phyloP scores from a whole-genome alignment of 805 yeast genomes.

The Zygotorulaspora florentina region DNA sequence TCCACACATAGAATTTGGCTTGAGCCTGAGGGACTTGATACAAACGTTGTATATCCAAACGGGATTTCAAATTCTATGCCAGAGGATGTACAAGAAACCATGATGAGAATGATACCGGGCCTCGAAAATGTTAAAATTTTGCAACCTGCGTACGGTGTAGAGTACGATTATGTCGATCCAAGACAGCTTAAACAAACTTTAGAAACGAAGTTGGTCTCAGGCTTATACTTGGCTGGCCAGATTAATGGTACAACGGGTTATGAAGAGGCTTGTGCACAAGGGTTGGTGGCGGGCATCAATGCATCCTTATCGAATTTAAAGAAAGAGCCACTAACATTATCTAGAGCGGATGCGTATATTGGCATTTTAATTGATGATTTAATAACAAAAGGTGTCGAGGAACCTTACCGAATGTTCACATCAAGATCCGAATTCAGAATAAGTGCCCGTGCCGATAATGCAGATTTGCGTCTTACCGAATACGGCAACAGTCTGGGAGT shows the following conservation, averaged over 20 bases:
- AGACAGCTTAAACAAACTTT: constrained; percentile 72
- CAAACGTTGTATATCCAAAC: constrained; percentile 88
- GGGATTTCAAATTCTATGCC: constrained; percentile 98
- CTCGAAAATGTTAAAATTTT: constrained; percentile 81
- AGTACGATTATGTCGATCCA: constrained; percentile 94
- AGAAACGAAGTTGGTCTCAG: constrained; percentile 75
- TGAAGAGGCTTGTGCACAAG: constrained; percentile 98
- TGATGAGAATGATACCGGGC: constrained; percentile 79
- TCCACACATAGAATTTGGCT: constrained; percentile 82
- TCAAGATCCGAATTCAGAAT: constrained; percentile 92
- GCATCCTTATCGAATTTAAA: constrained; percentile 61
- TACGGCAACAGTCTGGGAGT: constrained; percentile 64
- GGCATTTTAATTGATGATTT: constrained; percentile 94
- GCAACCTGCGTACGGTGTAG: constrained; percentile 99
- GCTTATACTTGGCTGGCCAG: constrained; percentile 90
- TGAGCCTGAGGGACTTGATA: constrained; percentile 91
- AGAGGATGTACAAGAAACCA: constrained; percentile 74
- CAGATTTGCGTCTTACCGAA: constrained; percentile 78
- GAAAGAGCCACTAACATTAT: constrained; percentile 47
- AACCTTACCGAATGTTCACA: constrained; percentile 97
- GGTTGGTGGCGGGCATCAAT: constrained; percentile 90
- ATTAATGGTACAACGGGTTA: constrained; percentile 98
- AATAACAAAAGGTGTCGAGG: constrained; percentile 91
- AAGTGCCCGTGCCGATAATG: constrained; percentile 89
- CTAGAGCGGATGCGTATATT: constrained; percentile 79